phyloP scores from a whole-genome alignment of 805 yeast genomes.

The Blastobotrys attinorum region DNA sequence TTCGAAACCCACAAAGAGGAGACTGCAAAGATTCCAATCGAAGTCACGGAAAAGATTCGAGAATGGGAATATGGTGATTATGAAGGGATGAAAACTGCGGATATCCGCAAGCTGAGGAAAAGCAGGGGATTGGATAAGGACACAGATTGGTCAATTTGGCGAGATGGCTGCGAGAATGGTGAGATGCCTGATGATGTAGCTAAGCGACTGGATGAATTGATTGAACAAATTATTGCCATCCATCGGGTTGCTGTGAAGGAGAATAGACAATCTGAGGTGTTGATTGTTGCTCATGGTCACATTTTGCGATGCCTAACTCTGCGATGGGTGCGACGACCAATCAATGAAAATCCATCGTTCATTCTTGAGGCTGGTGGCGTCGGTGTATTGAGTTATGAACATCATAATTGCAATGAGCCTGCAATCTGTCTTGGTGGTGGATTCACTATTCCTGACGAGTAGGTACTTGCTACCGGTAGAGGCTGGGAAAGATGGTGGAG shows the following conservation, averaged over 20 bases:
- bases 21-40: conserved; percentile 17
- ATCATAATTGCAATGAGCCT: conserved; percentile 76
- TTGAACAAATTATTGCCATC: conserved; percentile 51
- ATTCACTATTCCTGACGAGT: conserved; percentile 45
- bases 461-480: neutral
- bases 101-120: conserved; percentile 55
- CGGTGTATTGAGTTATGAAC: conserved; percentile 87
- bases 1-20: conserved; percentile 35
- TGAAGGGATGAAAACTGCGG: conserved; percentile 69
- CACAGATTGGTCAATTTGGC: conserved; percentile 73
- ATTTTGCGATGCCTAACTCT: conserved; percentile 83
- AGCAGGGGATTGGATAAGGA: conserved; percentile 45
- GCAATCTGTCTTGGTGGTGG: conserved; percentile 82
- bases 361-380: conserved; percentile 93
- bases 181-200: conserved; percentile 63
- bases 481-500: neutral
- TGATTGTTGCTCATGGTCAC: conserved; percentile 91
- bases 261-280: conserved; percentile 53
- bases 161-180: conserved; percentile 90
- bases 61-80: conserved; percentile 98
- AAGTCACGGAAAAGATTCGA: conserved; percentile 51
- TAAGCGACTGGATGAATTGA: conserved; percentile 61
- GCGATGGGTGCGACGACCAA: conserved; percentile 66
- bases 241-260: conserved; percentile 26
- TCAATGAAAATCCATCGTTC: conserved; percentile 64